Evolutionary conservation across 495 filamentous ascomycete species (phyloP).

Genomic region (Tetracladium marchalianum): DNA sequence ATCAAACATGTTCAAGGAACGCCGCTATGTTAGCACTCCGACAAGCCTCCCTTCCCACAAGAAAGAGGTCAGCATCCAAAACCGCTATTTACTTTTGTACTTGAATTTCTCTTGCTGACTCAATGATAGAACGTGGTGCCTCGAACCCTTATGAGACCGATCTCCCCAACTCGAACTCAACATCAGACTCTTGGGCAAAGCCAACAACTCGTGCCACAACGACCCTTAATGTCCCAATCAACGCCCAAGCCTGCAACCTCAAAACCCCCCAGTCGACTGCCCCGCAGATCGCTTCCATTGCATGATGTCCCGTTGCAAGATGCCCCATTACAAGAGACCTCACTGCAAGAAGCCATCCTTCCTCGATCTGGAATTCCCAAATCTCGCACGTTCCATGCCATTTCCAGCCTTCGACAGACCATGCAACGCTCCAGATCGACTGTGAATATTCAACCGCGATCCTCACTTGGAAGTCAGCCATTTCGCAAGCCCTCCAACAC

Average conservation of each 20-base stretch:
- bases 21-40: slow-evolving; percentile 22
- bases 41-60: slow-evolving; percentile 25
- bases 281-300: too few relatives aligned
- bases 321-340: too few relatives aligned
- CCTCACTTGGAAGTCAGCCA: too few relatives aligned
- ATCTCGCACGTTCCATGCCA: too few relatives aligned
- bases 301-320: too few relatives aligned
- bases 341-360: too few relatives aligned
- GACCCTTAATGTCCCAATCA: neutral
- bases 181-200: slow-evolving; percentile 27
- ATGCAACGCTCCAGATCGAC: too few relatives aligned
- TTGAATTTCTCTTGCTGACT: slow-evolving; percentile 2
- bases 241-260: too few relatives aligned
- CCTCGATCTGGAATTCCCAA: too few relatives aligned
- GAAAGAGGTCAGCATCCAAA: slow-evolving; percentile 35
- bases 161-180: slow-evolving; percentile 22
- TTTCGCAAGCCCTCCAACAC: slow-evolving; percentile 16
- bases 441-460: too few relatives aligned
- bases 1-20: slow-evolving; percentile 1
- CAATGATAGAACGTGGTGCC: slow-evolving; percentile 12
- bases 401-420: too few relatives aligned
- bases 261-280: too few relatives aligned
- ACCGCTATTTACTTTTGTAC: slow-evolving; percentile 18
- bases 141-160: slow-evolving; percentile 21
- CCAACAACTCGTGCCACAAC: neutral